Base-by-base conservation (phyloP, 192 early-diverging fungal genomes). In the Dispira parvispora region DNA sequence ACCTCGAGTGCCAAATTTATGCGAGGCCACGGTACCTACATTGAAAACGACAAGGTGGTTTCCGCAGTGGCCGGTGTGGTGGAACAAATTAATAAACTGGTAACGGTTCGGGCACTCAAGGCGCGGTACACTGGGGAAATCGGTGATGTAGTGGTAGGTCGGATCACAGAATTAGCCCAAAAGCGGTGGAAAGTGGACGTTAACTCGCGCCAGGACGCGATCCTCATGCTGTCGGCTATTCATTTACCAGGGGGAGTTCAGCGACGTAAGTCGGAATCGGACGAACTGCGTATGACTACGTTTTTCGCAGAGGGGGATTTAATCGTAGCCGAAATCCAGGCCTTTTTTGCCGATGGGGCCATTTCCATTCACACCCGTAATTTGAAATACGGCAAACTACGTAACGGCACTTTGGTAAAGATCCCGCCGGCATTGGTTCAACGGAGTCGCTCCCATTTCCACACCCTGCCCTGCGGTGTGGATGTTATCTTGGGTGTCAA, bases 131-230 rank as follows among this genome's bases (percentile, higher is more conserved):
- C 78, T 23, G 92, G 91, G 47, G 91, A 96, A 68, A 91, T 97
- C 65, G 96, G 96, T 47, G 94, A 99, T 71, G 89, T 99, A 45
- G 85, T 99, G 0, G 89, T 99, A 11, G 96, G 94, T 0, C 76
- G 96, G 32, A 90, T 99, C 44, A 90, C 88, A 26, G 94, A 96
- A 68, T 76, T 94, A 2, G 83, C 82, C 3, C 84, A 83, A 46
- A 96, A 87, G 75, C 82, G 92, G 66, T 99, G 96, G 96, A 89
- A 87, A 61, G 90, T 96, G 2, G 93, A 96, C 72, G 84, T 96
- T 28, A 86, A 85, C 64, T 83, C 85, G 21, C 79, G 88, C 20
- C 87, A 89, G 66, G 92, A 99, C 72, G 93, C 82, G 10, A 75
- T 89, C 21, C 72, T 97, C 28, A 73, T 90, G 57, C 77, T 99